Conservation (phyloP, 2,329 filamentous ascomycete genomes). For the Colletotrichum somersetense region DNA sequence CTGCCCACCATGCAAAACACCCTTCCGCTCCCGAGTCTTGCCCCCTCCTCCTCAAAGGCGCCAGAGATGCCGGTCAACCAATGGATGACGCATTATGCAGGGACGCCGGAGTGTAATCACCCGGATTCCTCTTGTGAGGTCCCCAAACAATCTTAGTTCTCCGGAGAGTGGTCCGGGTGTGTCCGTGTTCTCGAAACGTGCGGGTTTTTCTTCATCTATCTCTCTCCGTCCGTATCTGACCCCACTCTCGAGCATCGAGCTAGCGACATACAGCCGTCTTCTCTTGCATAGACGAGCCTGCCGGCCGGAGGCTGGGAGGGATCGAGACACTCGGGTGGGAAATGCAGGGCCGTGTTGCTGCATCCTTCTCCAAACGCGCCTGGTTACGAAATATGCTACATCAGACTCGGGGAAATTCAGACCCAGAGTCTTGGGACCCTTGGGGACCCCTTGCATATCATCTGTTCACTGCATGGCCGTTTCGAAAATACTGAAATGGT, state of each 20-base stretch:
- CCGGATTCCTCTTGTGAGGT: conserved; percentile 5
- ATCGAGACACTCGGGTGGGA: background rate
- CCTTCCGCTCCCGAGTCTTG: background rate
- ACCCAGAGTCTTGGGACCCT: background rate
- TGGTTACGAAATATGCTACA: background rate
- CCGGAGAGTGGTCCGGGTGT: background rate
- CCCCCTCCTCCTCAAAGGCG: background rate
- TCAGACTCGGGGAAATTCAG: background rate
- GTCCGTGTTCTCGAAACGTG: background rate
- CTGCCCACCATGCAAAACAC: conserved; percentile 1
- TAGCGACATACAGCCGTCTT: background rate
- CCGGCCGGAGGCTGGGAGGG: background rate
- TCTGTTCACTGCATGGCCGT: background rate
- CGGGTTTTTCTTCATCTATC: background rate
- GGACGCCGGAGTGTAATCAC: background rate
- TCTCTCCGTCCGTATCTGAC: background rate
- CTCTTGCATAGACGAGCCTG: conserved; percentile 1
- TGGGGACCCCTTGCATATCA: background rate
- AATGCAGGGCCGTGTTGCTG: background rate
- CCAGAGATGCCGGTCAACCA: conserved; percentile 19
- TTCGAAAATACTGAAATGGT: background rate
- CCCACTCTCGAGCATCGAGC: background rate
- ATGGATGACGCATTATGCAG: conserved; percentile 30
- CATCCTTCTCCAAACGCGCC: background rate
- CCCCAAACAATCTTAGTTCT: background rate